Base-by-base conservation (phyloP, 768 basidiomycete genomes). In the Cyclocybe aegerita region DNA sequence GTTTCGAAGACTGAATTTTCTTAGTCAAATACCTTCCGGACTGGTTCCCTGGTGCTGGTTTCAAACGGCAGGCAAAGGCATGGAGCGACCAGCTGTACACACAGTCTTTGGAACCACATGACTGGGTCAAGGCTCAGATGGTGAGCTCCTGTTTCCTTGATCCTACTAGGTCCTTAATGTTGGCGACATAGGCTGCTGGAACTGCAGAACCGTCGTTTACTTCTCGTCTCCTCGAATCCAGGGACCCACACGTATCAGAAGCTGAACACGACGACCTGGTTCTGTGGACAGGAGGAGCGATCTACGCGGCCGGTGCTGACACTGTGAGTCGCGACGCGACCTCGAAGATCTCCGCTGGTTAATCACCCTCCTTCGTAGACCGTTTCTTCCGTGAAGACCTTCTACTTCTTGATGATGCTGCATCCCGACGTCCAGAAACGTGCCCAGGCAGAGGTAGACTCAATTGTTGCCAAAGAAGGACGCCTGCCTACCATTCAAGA, bases 51-150 rank as follows among this genome's bases (percentile, higher is more conserved):
- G 66, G 71, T 9, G 69, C 64, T 40, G 58, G 48, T 3, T 76
- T 72, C 64, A 72, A 75, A 53, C 56, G 57, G 17, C 43, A 55
- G 7, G 66, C 62, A 1, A 43, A 39, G 9, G 50, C 53, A 12
- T 58, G 47, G 40, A 54, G 52, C 32, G 34, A 50, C 9, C 37
- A 57, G 8, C 64, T 65, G 44, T 61, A 60, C 36, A 57, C 54
- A 52, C 68, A 63, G 55, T 76, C 68, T 30, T 67, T 65, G 17
- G 65, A 68, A 11, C 73, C 72, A 5, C 72, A 74, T 54, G 46
- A 65, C 37, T 76, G 71, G 72, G 75, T 76, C 23, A 76, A 77
- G 51, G 48, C 69, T 39, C 71, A 74, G 48, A 72, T 81, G 62
- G 72, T 74, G 46, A 38, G 59, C 43, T 9, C 48, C 54, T 35